Evolutionary conservation across 768 basidiomycete genomes (phyloP).

Genomic region (Sporobolomyces phaffii): DNA sequence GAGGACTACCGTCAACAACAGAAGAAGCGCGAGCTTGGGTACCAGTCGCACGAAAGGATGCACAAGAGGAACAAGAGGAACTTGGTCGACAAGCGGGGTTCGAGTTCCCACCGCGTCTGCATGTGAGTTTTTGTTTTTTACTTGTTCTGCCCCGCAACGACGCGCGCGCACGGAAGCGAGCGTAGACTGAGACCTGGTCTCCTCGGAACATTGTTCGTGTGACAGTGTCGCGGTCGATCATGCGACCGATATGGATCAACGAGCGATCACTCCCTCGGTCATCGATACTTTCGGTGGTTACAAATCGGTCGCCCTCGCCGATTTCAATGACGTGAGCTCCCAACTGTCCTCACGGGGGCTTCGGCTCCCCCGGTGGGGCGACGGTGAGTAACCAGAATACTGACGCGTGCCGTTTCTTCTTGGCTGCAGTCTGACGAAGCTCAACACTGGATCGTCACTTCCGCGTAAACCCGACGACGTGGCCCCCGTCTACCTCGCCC

Average conservation of each 20-base stretch:
- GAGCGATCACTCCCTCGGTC: constrained; percentile 5
- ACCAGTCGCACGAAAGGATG: constrained; percentile 14
- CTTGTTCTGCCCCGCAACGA: too few relatives aligned
- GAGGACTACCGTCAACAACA: neutral
- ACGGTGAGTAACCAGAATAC: neutral
- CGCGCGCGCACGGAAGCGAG: too few relatives aligned
- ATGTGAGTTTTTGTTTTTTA: constrained; percentile 4
- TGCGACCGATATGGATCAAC: constrained; percentile 24
- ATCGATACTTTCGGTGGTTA: constrained; percentile 21
- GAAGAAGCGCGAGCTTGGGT: constrained; percentile 12
- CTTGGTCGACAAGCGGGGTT: neutral
- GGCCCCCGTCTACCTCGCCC: neutral
- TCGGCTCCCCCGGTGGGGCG: too few relatives aligned
- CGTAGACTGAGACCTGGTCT: neutral
- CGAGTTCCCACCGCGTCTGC: constrained; percentile 9
- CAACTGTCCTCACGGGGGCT: too few relatives aligned
- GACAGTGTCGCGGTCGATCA: constrained; percentile 29
- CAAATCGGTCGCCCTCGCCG: constrained; percentile 25
- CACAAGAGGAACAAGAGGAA: constrained; percentile 16
- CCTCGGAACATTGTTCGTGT: neutral
- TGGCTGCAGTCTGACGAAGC: neutral
- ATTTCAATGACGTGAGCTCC: constrained; percentile 13
- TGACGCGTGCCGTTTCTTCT: neutral
- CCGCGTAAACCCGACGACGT: neutral
- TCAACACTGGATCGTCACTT: constrained; percentile 19